phyloP scores from a whole-genome alignment of 2,329 filamentous ascomycete genomes.

The Epichloe coenophiala region DNA sequence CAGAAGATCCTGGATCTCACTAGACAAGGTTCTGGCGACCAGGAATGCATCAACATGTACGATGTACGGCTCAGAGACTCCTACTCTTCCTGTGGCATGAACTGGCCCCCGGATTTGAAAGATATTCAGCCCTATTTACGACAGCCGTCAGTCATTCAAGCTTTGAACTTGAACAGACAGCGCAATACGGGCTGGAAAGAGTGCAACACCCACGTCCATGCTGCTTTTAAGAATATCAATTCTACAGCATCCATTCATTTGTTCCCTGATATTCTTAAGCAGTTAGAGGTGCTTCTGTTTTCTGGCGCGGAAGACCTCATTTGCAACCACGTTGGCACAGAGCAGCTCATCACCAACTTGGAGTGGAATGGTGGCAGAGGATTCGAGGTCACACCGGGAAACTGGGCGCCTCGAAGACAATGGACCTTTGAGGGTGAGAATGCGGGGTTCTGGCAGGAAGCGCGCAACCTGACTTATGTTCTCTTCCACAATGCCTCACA shows the following conservation, averaged over 20 bases:
- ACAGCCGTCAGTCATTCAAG: slow-evolving; percentile 60
- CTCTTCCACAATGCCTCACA: slow-evolving; percentile 92
- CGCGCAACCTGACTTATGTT: slow-evolving; percentile 89
- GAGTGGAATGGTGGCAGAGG: slow-evolving; percentile 82
- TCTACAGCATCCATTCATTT: slow-evolving; percentile 62
- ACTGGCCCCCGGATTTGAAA: slow-evolving; percentile 87
- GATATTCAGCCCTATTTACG: slow-evolving; percentile 74
- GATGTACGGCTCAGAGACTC: slow-evolving; percentile 75
- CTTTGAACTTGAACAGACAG: slow-evolving; percentile 68
- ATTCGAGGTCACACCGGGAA: slow-evolving; percentile 76
- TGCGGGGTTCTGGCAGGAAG: slow-evolving; percentile 87
- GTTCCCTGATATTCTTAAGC: slow-evolving; percentile 63
- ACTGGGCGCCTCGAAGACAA: slow-evolving; percentile 80
- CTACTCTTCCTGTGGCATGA: slow-evolving; percentile 84
- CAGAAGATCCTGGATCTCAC: slow-evolving; percentile 57
- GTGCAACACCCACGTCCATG: slow-evolving; percentile 68
- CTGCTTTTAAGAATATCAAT: slow-evolving; percentile 53
- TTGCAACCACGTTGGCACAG: slow-evolving; percentile 93
- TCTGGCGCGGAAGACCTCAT: slow-evolving; percentile 90
- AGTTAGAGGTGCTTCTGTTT: slow-evolving; percentile 74
- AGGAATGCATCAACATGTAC: slow-evolving; percentile 86
- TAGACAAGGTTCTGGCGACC: slow-evolving; percentile 35
- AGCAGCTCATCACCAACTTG: slow-evolving; percentile 80
- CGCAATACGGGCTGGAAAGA: slow-evolving; percentile 86
- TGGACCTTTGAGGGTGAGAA: slow-evolving; percentile 87